Conservation (phyloP, 257 asterid genomes). For the Solanum pinnatisectum region DNA sequence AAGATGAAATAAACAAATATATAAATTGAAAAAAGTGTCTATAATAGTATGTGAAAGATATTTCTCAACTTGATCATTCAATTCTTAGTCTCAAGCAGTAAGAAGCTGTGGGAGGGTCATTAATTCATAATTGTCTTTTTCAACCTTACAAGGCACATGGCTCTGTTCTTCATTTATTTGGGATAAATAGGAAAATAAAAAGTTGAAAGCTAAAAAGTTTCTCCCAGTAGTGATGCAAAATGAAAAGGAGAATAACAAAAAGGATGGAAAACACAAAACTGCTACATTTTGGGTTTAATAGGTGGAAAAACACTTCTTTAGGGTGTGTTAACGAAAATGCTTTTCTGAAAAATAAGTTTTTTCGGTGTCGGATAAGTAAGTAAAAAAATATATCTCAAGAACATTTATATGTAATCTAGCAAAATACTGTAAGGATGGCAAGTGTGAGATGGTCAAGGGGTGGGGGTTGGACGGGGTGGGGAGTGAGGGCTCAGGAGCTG, state of each 20-base stretch:
- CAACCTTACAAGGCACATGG: neutral
- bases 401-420: neutral
- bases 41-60: neutral
- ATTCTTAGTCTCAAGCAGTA: neutral
- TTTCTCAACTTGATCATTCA: neutral
- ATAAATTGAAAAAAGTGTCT: neutral
- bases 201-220: neutral
- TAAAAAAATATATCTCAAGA: neutral
- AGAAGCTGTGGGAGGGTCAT: neutral
- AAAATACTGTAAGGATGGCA: neutral
- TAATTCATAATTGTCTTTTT: neutral
- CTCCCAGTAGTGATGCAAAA: neutral
- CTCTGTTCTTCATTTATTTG: neutral
- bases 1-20: neutral
- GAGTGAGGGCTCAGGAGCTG: neutral
- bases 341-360: neutral
- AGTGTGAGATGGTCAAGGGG: neutral
- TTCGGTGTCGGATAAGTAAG: accelerated
- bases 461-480: neutral
- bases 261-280: neutral
- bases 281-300: neutral
- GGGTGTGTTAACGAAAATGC: neutral
- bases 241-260: neutral
- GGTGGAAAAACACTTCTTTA: neutral
- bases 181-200: neutral